Conservation (phyloP, 305 asterid species). For the Fraxinus dipetala region DNA sequence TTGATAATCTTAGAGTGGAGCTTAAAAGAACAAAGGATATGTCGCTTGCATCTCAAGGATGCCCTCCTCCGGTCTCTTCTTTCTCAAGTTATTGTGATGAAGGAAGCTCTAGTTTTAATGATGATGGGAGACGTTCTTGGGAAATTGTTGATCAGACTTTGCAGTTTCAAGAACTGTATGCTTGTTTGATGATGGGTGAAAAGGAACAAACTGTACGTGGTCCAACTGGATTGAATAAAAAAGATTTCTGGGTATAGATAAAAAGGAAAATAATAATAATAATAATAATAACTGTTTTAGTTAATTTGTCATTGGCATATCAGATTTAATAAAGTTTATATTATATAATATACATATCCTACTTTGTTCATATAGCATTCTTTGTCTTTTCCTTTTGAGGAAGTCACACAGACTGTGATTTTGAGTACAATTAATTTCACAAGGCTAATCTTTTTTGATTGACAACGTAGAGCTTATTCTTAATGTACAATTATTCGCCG, state of each 20-base stretch:
- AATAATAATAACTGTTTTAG: neutral
- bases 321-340: neutral
- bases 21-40: slow-evolving; percentile 53
- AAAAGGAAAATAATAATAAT: too few relatives aligned
- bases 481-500: neutral
- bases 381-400: neutral
- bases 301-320: neutral
- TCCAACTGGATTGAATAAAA: slow-evolving; percentile 21
- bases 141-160: slow-evolving; percentile 20
- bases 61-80: slow-evolving; percentile 38
- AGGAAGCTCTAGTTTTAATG: slow-evolving; percentile 57
- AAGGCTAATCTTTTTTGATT: neutral
- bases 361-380: neutral
- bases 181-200: slow-evolving; percentile 50
- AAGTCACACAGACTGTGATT: neutral
- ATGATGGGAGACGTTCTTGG: slow-evolving; percentile 47
- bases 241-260: slow-evolving; percentile 35
- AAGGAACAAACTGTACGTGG: slow-evolving; percentile 18
- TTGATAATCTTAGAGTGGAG: slow-evolving; percentile 46
- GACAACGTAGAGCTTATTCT: neutral
- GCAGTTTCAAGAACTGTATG: slow-evolving; percentile 59
- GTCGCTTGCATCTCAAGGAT: slow-evolving; percentile 26
- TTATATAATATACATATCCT: too few relatives aligned
- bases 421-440: neutral
- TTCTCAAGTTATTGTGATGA: slow-evolving; percentile 72